Evolutionary conservation across 1,284 basidiomycete genomes (phyloP).

Genomic region (Tilletiaria anomala): DNA sequence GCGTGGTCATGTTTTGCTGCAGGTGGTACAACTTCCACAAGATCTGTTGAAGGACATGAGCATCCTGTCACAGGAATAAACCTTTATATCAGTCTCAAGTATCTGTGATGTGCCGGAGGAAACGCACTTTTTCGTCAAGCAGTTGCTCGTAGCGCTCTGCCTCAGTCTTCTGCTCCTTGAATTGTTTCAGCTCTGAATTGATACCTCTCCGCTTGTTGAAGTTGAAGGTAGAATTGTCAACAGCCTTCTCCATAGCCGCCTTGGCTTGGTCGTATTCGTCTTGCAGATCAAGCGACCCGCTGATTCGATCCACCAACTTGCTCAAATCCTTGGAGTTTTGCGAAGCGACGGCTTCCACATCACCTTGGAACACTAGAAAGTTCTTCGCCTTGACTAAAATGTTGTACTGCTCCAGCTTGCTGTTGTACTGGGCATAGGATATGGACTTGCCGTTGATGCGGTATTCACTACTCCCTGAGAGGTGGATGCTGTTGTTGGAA

Average conservation of each 20-base stretch:
- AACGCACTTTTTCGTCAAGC: slow-evolving; percentile 40
- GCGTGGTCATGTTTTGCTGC: slow-evolving; percentile 43
- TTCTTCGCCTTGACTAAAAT: slow-evolving; percentile 98
- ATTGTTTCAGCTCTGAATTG: slow-evolving; percentile 74
- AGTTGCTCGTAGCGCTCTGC: slow-evolving; percentile 74
- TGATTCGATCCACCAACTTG: slow-evolving; percentile 85
- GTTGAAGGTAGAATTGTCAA: slow-evolving; percentile 82
- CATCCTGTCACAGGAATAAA: too few species aligned
- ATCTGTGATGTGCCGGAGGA: too few species aligned
- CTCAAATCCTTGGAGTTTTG: slow-evolving; percentile 84
- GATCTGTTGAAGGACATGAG: slow-evolving; percentile 62
- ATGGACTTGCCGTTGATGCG: slow-evolving; percentile 27
- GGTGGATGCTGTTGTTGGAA: slow-evolving; percentile 57
- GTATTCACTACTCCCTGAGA: slow-evolving; percentile 55
- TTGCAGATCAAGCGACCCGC: slow-evolving; percentile 57
- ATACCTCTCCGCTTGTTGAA: slow-evolving; percentile 86
- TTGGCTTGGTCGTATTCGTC: slow-evolving; percentile 79
- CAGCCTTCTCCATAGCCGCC: slow-evolving; percentile 70
- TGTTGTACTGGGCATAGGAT: slow-evolving; percentile 25
- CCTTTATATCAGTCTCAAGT: too few species aligned
- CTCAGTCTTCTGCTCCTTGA: slow-evolving; percentile 90
- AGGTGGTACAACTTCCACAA: slow-evolving; percentile 86
- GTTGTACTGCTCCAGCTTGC: slow-evolving; percentile 45
- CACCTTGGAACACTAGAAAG: slow-evolving; percentile 93
- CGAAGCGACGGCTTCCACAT: slow-evolving; percentile 92